Evolutionary conservation across 805 yeast genomes (phyloP), one percentile per base, ranked within the genome.

Genomic region (Candida mattraensis): DNA sequence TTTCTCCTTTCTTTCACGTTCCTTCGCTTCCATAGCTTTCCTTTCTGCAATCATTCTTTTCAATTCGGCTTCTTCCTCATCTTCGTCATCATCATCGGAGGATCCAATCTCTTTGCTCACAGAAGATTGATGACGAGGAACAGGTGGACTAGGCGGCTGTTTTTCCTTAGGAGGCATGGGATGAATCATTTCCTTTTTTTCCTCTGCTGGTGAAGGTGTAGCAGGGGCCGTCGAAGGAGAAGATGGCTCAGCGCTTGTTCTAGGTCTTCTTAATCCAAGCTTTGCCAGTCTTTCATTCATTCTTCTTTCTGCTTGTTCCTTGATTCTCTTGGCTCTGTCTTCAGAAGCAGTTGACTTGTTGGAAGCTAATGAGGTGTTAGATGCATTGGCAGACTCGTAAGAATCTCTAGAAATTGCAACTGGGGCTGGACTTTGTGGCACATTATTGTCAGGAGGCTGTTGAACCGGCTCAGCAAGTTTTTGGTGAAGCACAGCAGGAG

Each of bases 221-320:
- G 39, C 39, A 17, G 38, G 23, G n/a, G 21, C 27, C 8, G 43
- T 18, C 11, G 45, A 18, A 11, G 28, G 17, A 15, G 28, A 13
- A 12, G n/a, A 12, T 8, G 6, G 24, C n/a, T 30, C 34, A 19
- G 24, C 7, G 10, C 5, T 37, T 6, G 39, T 25, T 6, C 37
- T 19, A 3, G 54, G 56, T 51, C 76, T 65, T 15, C 70, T 63
- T 40, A 87, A 74, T 3, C 95, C 95, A 39, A 87, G 69, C 44
- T 80, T 83, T 3, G 94, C 95, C 51, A 87, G 69, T 50, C 87
- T 71, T 51, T 85, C 95, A 42, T 79, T 80, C 96, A 88, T 87
- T 60, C 85, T 75, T 51, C 80, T 79, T 49, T 76, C 76, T 3
- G 87, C 87, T 53, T 85, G 91, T 12, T 87, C 91, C 58, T 86